These are phyloP conservation scores for Rubus parviflorus DNA, from an alignment of 306 rosid species.

Conservation along the genomic window DNA sequence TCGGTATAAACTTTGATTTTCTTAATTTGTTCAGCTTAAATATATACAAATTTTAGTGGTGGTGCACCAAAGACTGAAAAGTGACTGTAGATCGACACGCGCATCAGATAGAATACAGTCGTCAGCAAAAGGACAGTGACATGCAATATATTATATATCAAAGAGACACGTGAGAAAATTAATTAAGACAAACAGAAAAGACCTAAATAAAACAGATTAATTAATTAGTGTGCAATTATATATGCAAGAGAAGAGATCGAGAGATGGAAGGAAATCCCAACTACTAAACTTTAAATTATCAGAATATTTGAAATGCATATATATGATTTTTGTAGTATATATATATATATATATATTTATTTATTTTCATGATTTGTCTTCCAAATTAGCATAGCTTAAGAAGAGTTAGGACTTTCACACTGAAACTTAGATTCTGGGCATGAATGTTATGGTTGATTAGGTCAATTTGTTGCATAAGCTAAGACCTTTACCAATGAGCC, in stretches of 20 bases:
- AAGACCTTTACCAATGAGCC: too few relatives aligned
- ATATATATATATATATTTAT: too few relatives aligned
- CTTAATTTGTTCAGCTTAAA: neutral
- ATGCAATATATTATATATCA: neutral
- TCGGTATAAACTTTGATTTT: neutral
- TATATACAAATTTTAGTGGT: neutral
- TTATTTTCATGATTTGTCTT: neutral
- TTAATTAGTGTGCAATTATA: neutral
- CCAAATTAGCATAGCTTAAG: neutral
- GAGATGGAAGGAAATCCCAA: neutral
- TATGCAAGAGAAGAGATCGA: neutral
- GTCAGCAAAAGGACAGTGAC: neutral
- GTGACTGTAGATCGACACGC: neutral
- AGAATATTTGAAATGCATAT: neutral
- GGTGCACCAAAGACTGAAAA: constrained; percentile 10
- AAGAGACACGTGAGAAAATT: neutral
- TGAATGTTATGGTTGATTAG: neutral
- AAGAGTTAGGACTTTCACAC: neutral
- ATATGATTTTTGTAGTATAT: neutral
- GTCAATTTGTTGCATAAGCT: neutral
- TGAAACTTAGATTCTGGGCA: too few relatives aligned
- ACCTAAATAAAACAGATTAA: neutral
- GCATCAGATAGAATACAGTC: neutral
- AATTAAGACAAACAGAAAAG: neutral
- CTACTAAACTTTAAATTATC: neutral